Base-by-base conservation (phyloP, 306 rosid genomes). In the Lagenaria siceraria region DNA sequence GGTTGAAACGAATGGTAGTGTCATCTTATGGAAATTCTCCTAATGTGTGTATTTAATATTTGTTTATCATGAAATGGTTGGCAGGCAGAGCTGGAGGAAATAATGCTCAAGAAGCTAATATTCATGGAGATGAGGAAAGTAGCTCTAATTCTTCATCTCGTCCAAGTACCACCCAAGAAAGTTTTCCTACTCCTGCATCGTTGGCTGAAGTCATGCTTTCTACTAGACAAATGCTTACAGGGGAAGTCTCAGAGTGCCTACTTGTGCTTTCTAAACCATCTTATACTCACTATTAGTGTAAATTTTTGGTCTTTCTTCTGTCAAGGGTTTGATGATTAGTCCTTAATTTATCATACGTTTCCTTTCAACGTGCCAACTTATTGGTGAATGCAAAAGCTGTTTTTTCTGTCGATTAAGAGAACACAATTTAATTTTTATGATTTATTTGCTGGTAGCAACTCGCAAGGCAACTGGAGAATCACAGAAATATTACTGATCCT, bases 161-260 rank as follows among this genome's bases (percentile, higher is more conserved):
- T 78, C 65, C 78, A 33, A 87, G 87, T 52, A 81, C 86, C 64
- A 78, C 83, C 58, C 80, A 76, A 40, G 89, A 88, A 81, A 88
- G 88, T 74, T 77, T 89, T 77, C 85, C 93, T 75, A 86, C 99
- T 75, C 96, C 98, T 27, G 84, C 92, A 79, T 88, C 90, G 63
- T 87, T 96, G 90, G 99, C 98, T 46, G 99, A 88, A 85, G 88
- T 96, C 74, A 82, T 91, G 80, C 92, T 66, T 82, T 90, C 98
- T 81, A 82, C 92, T 59, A 90, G 98, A 80, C 87, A 27, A 79
- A 84, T 92, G 89, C 87, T 96, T 31, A 25, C 22, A 54, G 90
- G 80, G 79, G 93, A 90, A 81, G 97, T 85, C 78, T 90, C 90
- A 65, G 96, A 87, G 76, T 85, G 92, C 78, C 77, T 96, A 86